A percentile compares a stretch with the other conserved stretches of the same genome.
Evolutionary conservation across 257 asterid genomes (phyloP).

Genomic region (Nicotiana otophora): DNA sequence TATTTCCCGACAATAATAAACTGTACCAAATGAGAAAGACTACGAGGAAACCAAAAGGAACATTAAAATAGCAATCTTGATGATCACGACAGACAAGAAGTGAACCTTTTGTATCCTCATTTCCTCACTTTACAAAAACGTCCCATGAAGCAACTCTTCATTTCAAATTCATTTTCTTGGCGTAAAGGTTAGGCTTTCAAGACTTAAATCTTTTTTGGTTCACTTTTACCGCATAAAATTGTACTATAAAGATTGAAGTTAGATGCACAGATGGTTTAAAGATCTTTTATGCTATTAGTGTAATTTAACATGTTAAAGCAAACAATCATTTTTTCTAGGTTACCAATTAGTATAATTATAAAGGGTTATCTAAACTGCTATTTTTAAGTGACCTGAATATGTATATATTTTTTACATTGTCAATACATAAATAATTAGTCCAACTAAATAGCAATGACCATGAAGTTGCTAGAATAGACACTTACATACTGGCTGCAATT

Average conservation of each 20-base stretch:
- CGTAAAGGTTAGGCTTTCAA: background rate
- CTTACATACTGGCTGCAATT: too few species aligned
- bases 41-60: background rate
- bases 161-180: background rate
- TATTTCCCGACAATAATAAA: background rate
- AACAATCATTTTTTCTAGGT: background rate
- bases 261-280: too few species aligned
- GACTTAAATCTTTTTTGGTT: background rate
- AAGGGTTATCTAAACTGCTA: background rate
- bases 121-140: background rate
- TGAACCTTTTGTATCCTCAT: background rate
- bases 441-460: background rate
- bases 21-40: constrained; percentile 8
- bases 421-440: too few species aligned
- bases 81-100: background rate
- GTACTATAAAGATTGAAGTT: too few species aligned
- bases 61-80: constrained; percentile 4
- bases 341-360: background rate
- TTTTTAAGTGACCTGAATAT: background rate
- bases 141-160: background rate
- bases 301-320: background rate
- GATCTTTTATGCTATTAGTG: too few species aligned
- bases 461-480: too few species aligned
- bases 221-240: background rate
- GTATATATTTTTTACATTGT: background rate